phyloP scores from a whole-genome alignment of 2,329 filamentous ascomycete species.

The Calonectria hawksworthii region DNA sequence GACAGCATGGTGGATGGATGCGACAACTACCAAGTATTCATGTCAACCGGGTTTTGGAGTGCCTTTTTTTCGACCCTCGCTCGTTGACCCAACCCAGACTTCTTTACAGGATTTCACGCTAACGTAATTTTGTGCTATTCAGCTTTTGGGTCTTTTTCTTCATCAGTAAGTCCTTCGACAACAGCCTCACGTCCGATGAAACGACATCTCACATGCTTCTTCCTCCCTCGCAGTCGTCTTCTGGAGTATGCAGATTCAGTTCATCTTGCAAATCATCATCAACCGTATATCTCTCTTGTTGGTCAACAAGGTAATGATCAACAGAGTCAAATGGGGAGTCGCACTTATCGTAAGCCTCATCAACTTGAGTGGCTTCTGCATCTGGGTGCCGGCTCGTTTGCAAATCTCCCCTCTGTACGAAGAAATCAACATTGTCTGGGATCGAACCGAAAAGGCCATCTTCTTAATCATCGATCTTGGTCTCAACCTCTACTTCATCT shows the following conservation, averaged over 20 bases:
- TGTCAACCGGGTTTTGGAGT: neutral
- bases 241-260: constrained; percentile 39
- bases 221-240: constrained; percentile 19
- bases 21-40: neutral
- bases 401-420: constrained; percentile 30
- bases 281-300: constrained; percentile 34
- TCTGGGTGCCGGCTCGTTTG: constrained; percentile 33
- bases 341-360: constrained; percentile 27
- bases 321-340: constrained; percentile 31
- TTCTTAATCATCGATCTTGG: constrained; percentile 30
- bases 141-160: constrained; percentile 39
- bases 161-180: constrained; percentile 24
- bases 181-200: too few species aligned
- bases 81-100: neutral
- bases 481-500: constrained; percentile 36
- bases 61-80: neutral
- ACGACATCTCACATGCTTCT: neutral
- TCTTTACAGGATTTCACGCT: neutral
- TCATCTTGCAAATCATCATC: constrained; percentile 36
- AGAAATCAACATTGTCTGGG: constrained; percentile 37
- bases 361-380: constrained; percentile 35
- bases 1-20: too few species aligned
- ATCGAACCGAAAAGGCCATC: constrained; percentile 34
- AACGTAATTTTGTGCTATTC: neutral
- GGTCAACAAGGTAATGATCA: constrained; percentile 27